These are phyloP conservation scores for Blastobotrys muscicola DNA, from an alignment of 805 yeast species.

Conservation along the genomic window DNA sequence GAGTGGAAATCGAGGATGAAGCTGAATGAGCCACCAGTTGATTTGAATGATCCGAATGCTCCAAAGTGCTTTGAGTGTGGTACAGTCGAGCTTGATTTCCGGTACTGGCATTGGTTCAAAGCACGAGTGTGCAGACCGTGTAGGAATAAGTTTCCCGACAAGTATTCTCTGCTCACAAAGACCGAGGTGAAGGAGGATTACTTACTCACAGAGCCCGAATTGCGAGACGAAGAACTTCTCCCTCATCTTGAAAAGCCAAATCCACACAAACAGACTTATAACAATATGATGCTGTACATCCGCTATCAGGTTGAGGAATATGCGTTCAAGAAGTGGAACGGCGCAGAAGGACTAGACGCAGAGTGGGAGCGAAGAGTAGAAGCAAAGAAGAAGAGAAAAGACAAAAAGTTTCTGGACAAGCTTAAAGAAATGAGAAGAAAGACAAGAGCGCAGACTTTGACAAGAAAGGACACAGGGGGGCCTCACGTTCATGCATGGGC, in stretches of 20 bases:
- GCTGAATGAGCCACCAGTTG: constrained; percentile 16
- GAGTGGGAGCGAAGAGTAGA: constrained; percentile 85
- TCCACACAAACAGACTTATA: constrained; percentile 83
- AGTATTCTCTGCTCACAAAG: constrained; percentile 82
- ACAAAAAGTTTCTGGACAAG: constrained; percentile 67
- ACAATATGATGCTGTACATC: constrained; percentile 85
- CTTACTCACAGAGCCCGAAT: constrained; percentile 85
- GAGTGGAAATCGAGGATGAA: constrained; percentile 49
- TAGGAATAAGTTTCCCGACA: constrained; percentile 64
- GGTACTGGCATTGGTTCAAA: constrained; percentile 57
- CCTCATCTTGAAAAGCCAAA: constrained; percentile 82
- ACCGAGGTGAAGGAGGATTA: constrained; percentile 94
- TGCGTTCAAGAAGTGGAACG: constrained; percentile 93
- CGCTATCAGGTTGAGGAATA: constrained; percentile 88
- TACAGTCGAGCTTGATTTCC: constrained; percentile 70
- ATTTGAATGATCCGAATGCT: constrained; percentile 51
- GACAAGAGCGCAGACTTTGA: constrained; percentile 84
- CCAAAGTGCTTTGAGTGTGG: constrained; percentile 80
- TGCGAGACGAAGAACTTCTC: constrained; percentile 57
- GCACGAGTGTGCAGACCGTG: constrained; percentile 76
- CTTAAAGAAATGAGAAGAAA: constrained; percentile 81
- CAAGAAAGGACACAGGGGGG: constrained; percentile 48
- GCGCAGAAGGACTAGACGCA: constrained; percentile 76
- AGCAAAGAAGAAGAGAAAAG: constrained; percentile 60
- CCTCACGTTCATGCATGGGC: constrained; percentile 48